Evolutionary conservation across 2,329 filamentous ascomycete genomes (phyloP), one percentile per base, ranked within the genome.

Genomic region (Delphinella strobiligena): DNA sequence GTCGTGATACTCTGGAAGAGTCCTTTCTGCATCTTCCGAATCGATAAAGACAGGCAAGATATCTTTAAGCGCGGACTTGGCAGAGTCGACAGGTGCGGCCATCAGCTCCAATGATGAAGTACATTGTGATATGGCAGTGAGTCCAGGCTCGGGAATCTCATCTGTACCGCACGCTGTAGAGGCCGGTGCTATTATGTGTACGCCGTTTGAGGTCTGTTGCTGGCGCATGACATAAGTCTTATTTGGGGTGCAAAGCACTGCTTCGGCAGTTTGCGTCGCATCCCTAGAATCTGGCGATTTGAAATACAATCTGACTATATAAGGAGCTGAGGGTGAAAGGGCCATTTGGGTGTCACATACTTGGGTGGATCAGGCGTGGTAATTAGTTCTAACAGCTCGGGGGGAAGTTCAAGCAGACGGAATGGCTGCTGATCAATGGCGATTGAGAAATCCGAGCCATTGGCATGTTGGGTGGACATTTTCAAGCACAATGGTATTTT

Each of bases 151-250:
- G n/a, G 45, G 43, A 22, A 36, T 16, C 49, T 53, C 29, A 54
- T 19, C 49, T 54, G 2, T 47, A 47, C 46, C 54, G 7, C 22
- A 19, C 14, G 30, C 18, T 15, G 35, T 12, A 8, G 8, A 5
- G 9, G 43, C 53, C 16, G 63, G 63, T 36, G 60, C 60, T 17
- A 73, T 60, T 29, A 79, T 52, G 54, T 74, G 72, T 41, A 80
- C 63, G 27, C 72, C 74, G 48, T 80, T 80, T 18, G 75, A 79
- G 12, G 75, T 78, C 49, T 76, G 74, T 38, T 80, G 75, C 55
- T 80, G 75, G 48, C 74, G 74, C 37, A 80, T 58, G 43, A 69
- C 66, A 59, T 70, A 80, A 9, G 74, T 75, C 47, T 69, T 63
- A 39, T 62, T 61, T 8, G 64, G 59, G 2, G 73, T 78, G 58